Evolutionary conservation across 768 basidiomycete species (phyloP), one percentile per base, ranked within the genome.

Genomic region (Tricholoma saponaceum): DNA sequence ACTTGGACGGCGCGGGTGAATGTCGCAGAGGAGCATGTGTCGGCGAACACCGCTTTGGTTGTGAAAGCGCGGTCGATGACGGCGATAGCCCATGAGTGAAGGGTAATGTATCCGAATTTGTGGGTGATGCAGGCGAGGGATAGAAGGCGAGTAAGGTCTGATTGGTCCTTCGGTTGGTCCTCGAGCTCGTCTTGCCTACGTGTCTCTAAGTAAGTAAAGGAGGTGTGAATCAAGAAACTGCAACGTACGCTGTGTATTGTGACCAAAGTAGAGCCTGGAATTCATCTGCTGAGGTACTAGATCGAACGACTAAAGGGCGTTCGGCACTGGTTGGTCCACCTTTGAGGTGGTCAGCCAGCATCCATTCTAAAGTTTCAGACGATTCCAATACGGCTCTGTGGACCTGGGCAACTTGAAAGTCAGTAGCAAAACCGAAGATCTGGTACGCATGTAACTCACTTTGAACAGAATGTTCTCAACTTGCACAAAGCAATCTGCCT

Each of bases 231-330:
- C 12, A 9, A 35, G 50, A 10, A 33, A 20, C 5, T 18, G 18
- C 9, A 55, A 76, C 81, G 66, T 70, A 85, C 83, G 76, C 64
- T 0, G 79, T 76, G 61, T 83, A 78, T 47, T 82, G 63, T 3
- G 78, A 75, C 80, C 82, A 84, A 33, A 84, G 67, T 37, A 85
- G 72, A 3, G 79, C 80, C 10, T 79, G 72, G 60, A 79, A 81
- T 53, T 82, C 79, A 51, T 77, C 75, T 30, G 74, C 72, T 9
- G 75, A 74, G 33, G 78, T 72, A 5, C 14, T 5, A 16, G 16
- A 16, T 7, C 16, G 23, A 26, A 18, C 13, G 16, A 7, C 18
- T 33, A 82, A 72, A 2, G 81, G 82, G n/a, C 75, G 72, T 16
- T 61, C 58, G 50, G 69, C 62, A 10, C 59, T 66, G 25, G 63